These are phyloP conservation scores for Trichosporon sp. DNA, from an alignment of 1,284 basidiomycete species.

Conservation along the genomic window DNA sequence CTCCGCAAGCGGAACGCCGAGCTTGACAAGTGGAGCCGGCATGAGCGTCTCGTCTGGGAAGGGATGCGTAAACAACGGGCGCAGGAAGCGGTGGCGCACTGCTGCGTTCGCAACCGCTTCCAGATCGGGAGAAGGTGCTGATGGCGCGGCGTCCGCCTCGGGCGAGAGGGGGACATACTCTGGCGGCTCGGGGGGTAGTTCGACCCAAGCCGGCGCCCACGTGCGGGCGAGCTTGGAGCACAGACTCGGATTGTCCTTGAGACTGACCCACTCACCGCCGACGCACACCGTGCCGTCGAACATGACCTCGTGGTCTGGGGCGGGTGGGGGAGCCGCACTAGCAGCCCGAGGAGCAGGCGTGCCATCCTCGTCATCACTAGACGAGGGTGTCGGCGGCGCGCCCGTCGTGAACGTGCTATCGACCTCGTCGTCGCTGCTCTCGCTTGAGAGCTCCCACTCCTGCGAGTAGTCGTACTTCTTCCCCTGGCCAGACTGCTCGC, in stretches of 20 bases:
- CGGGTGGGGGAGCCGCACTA: slow-evolving; percentile 16
- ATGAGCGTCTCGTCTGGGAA: neutral
- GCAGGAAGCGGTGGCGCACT: slow-evolving; percentile 32
- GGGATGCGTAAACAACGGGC: slow-evolving; percentile 19
- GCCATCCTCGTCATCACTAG: slow-evolving; percentile 29
- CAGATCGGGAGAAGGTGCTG: slow-evolving; percentile 19
- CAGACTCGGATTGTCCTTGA: slow-evolving; percentile 30
- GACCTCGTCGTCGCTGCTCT: slow-evolving; percentile 30
- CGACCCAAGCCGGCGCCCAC: slow-evolving; percentile 27
- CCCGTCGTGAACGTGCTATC: slow-evolving; percentile 40
- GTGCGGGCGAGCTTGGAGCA: slow-evolving; percentile 25
- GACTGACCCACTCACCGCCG: slow-evolving; percentile 39
- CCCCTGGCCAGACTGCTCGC: slow-evolving; percentile 14
- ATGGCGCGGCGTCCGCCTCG: neutral
- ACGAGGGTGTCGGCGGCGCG: slow-evolving; percentile 48
- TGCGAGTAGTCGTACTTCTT: slow-evolving; percentile 37
- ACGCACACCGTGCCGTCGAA: slow-evolving; percentile 40
- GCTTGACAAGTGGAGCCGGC: slow-evolving; percentile 22
- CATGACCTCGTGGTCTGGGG: slow-evolving; percentile 33
- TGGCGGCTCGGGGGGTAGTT: slow-evolving; percentile 9
- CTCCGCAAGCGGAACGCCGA: slow-evolving; percentile 29
- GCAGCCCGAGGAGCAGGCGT: slow-evolving; percentile 25
- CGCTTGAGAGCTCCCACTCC: slow-evolving; percentile 39
- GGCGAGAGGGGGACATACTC: slow-evolving; percentile 21
- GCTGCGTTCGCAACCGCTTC: slow-evolving; percentile 29